These are phyloP conservation scores for Plantago rigida DNA, from an alignment of 305 asterid species.

Conservation along the genomic window DNA sequence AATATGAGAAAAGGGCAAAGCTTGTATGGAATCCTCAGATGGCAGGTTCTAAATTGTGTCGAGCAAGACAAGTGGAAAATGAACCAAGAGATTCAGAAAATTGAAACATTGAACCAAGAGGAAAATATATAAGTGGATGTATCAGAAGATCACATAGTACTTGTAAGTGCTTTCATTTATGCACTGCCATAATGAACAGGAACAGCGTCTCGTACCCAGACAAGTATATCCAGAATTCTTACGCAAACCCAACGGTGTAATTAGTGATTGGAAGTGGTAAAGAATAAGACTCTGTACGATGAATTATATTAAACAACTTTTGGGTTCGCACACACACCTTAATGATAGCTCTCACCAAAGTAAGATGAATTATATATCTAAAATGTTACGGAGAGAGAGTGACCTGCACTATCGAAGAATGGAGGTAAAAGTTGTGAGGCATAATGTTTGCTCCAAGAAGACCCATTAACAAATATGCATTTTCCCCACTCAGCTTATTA, in stretches of 20 bases:
- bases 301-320: background rate
- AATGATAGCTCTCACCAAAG: too few relatives aligned
- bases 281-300: too few relatives aligned
- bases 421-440: slow-evolving; percentile 95
- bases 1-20: background rate
- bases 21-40: background rate
- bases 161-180: too few relatives aligned
- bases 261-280: too few relatives aligned
- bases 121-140: background rate
- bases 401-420: slow-evolving; percentile 89
- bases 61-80: slow-evolving; percentile 9
- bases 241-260: too few relatives aligned
- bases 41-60: background rate
- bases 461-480: slow-evolving; percentile 76
- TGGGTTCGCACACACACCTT: background rate
- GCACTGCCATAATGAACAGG: too few relatives aligned
- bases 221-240: too few relatives aligned
- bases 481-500: slow-evolving; percentile 68
- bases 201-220: too few relatives aligned
- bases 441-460: slow-evolving; percentile 84
- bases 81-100: slow-evolving; percentile 8
- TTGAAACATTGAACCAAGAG: slow-evolving; percentile 4
- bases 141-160: too few relatives aligned
- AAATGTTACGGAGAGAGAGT: slow-evolving; percentile 15
- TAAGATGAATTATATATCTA: background rate